phyloP scores from a whole-genome alignment of 1,139 yeast species.

The Yamadazyma atlantica region DNA sequence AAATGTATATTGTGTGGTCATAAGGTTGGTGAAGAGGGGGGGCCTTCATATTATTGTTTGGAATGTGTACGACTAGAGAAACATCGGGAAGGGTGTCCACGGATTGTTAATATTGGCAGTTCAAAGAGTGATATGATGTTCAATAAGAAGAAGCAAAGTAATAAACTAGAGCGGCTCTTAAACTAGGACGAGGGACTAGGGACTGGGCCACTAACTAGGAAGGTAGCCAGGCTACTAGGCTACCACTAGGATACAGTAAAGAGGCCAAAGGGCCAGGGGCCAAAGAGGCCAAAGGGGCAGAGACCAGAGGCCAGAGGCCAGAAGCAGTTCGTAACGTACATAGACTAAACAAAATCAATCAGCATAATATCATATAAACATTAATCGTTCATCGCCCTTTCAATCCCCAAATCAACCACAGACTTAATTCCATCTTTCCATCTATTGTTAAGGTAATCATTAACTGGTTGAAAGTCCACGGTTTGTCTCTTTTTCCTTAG shows the following conservation, averaged over 20 bases:
- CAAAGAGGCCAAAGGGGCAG: no score
- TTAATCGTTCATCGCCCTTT: constrained; percentile 13
- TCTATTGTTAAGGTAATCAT: constrained; percentile 31
- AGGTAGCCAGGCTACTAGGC: no score
- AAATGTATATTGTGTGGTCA: constrained; percentile 77
- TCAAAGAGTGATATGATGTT: constrained; percentile 67
- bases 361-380: no score
- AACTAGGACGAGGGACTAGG: no score
- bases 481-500: constrained; percentile 34
- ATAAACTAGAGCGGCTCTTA: constrained; percentile 12
- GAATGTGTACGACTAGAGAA: constrained; percentile 82
- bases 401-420: constrained; percentile 38
- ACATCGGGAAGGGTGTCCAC: constrained; percentile 93
- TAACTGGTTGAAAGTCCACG: constrained; percentile 33
- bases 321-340: not conserved
- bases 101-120: constrained; percentile 77
- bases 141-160: constrained; percentile 38
- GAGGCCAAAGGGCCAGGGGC: no score
- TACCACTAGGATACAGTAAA: no score
- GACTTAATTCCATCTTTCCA: constrained; percentile 43
- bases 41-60: constrained; percentile 79
- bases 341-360: not conserved
- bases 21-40: constrained; percentile 37
- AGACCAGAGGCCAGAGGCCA: no score
- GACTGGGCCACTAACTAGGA: no score